Base-by-base conservation (phyloP, 108 stramenopile genomes). In the Aurantiochytrium sp. region DNA sequence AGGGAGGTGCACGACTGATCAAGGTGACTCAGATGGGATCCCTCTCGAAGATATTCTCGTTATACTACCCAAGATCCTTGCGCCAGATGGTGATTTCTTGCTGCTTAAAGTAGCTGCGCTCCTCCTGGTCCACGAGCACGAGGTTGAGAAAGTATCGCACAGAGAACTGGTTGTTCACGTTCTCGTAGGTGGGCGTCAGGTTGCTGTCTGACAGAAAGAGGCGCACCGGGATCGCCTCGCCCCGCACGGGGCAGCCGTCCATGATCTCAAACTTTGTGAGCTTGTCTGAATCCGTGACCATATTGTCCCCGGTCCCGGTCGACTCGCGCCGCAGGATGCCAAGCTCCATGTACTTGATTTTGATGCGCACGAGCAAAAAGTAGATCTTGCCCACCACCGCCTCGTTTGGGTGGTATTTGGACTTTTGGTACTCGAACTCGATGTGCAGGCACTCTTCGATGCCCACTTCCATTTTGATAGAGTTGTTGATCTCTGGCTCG, bases 371-470 rank as follows among this genome's bases (percentile, higher is more conserved):
- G 87, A 99, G 90, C 52, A 98, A 86, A 87, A 99, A 99, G 89
- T 98, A 96, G 85, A 99, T 97, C 86, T 97, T 96, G 6, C 99
- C 99, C 17, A 93, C 88, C 88, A 99, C 95, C n/a, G 96, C 95
- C 89, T 98, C 99, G 30, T 95, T 91, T 85, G 98, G 92, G 91
- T 98, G 96, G 91, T 97, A 98, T 32, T 89, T 88, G n/a, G 90
- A 88, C 41, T 94, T 95, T 85, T 98, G 96, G 92, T 98, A 99
- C 90, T 98, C 97, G 89, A 99, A 99, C 94, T 99, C 99, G 89
- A 99, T 98, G 90, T 99, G 99, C 48, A 99, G 94, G 91, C 97
- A 99, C 85, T 99, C 99, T 90, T 99, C 99, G 88, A 99, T 99
- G 19, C 99, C 99, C 48, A 99, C 99, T 91, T 99, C 99, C 98